Evolutionary conservation across 352 stramenopile species (phyloP), one percentile per base, ranked within the genome.

Genomic region (Lagenidium giganteum): DNA sequence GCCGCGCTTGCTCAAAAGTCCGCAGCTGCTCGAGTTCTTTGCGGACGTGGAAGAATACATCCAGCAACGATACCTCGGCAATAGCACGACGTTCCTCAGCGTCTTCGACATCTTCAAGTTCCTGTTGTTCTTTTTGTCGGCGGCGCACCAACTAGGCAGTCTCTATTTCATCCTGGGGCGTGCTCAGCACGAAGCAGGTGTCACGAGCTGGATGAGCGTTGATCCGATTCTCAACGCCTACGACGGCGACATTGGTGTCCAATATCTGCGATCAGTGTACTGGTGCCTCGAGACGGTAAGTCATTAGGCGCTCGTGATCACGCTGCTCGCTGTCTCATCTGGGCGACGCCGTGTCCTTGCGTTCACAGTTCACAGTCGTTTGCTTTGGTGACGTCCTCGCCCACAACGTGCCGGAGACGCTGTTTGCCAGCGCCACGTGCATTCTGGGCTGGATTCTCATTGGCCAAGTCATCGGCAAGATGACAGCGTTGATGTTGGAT

Each of bases 391-490:
- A 89, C 23, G 75, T 89, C 24, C 32, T 77, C 6, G 70, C 76
- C 3, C 55, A 64, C 6, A 89, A 89, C 29, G 64, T 82, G 27
- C 52, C 83, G 0, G 76, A 89, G 45, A 70, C 65, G 0, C 55
- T 68, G 20, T 89, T 67, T 31, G 70, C 70, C 4, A 59, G 71
- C 16, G 76, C 70, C 29, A 85, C 72, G 5, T 89, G 76, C 55
- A 64, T 83, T 7, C 54, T 89, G 8, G 76, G 76, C 1, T 89
- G 76, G 76, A 64, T 89, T 25, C 87, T 89, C 47, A 71, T 89
- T 35, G 76, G 73, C 0, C 76, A 89, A 36, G 69, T 87, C 11
- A 87, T 87, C 29, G 71, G 73, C 0, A 67, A 65, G 8, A 87
- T 89, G 34, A 87, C 78, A 11, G 41, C 64, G 17, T 45, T 89